Percentiles rank a stretch among this genome's conserved stretches.
Conservation (phyloP, 148 eudicot species). For the Chenopodium formosanum region DNA sequence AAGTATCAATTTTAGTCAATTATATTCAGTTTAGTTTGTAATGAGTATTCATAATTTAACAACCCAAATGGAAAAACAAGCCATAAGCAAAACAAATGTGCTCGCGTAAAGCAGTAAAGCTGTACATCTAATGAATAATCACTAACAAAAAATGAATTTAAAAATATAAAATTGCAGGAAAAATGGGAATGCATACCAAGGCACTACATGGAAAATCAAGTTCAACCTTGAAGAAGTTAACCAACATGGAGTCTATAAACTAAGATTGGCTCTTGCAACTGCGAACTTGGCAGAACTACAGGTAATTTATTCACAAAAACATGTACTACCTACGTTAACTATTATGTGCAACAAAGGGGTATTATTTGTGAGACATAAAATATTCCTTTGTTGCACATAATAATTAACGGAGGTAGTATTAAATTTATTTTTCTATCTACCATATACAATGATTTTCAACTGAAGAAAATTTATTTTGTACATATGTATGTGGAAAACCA, state of each 20-base stretch:
- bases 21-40: too few species aligned
- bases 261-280: constrained; percentile 69
- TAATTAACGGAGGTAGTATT: too few species aligned
- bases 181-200: constrained; percentile 39
- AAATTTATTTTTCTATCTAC: too few species aligned
- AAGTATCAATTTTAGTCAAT: background rate
- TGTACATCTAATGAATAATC: background rate
- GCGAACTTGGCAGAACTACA: constrained; percentile 50
- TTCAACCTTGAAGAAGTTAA: constrained; percentile 41
- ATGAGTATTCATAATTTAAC: too few species aligned
- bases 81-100: background rate
- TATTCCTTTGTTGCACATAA: too few species aligned
- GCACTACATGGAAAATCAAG: constrained; percentile 72
- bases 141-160: background rate
- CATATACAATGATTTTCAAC: too few species aligned
- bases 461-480: background rate
- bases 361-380: too few species aligned
- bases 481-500: background rate
- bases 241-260: constrained; percentile 39
- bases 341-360: too few species aligned
- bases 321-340: too few species aligned
- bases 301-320: constrained; percentile 32
- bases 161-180: constrained; percentile 34
- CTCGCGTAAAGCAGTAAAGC: background rate
- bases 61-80: background rate